Base-by-base conservation (phyloP, 805 yeast species). In the Hanseniaspora guilliermondii region DNA sequence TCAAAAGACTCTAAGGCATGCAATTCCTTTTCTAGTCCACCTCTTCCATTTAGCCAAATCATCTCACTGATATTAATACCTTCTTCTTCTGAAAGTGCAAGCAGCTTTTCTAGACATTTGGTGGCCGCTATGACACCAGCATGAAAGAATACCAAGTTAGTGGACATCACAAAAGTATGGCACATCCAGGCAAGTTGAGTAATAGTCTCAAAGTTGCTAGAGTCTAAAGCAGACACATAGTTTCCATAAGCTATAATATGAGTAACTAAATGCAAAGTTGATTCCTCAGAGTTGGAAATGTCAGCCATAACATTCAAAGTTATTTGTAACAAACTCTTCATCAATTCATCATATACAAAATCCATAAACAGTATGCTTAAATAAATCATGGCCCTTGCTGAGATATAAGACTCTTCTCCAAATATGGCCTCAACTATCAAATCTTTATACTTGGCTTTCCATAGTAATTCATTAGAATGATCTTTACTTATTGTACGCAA, bases 401-500 rank as follows among this genome's bases (percentile, higher is more conserved):
- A 85, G 49, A 85, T 72, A 37, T 81, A 75, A 0, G 86, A 77
- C 25, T 73, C 72, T 3, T 71, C 66, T 46, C 71, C 69, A 61
- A 81, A 80, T 0, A 85, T 80, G 19, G 85, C 76, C 58, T 79
- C 82, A 57, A 81, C 70, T 4, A 83, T 76, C 59, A 77, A 75
- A 37, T 83, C 73, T 57, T 77, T 76, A 84, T 87, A 85, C 57
- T 82, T 75, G 6, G 79, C 69, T 58, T 78, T 72, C 83, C 87
- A 83, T 33, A 75, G 70, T 8, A 73, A 69, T 41, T 74, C 71
- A 47, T 76, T 77, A 6, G 73, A 74, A 1, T 70, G 63, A 3
- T 73, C 68, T 16, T 79, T 75, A 42, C 79, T 70, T 25, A 70
- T 68, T 7, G 73, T 72, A 61, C 83, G 74, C 57, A 83, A 74